phyloP scores from a whole-genome alignment of 371 early-diverging fungal species.

The Syncephalastrum contaminatum region DNA sequence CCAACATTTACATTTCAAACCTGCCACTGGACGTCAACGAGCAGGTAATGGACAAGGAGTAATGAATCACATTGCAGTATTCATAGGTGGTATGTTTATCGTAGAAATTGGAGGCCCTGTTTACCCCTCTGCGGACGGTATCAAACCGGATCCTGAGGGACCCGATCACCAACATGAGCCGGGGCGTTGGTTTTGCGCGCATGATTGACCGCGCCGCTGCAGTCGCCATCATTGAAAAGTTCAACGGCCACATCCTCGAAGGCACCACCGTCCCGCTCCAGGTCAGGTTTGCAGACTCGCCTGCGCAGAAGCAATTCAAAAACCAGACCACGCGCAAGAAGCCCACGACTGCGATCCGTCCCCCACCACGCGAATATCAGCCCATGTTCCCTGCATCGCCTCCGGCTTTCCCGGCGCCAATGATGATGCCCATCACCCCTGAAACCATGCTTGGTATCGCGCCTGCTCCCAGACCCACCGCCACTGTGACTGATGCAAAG shows the following conservation, averaged over 20 bases:
- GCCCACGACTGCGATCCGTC: slow-evolving; percentile 14
- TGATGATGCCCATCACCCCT: slow-evolving; percentile 46
- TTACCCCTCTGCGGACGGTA: slow-evolving; percentile 62
- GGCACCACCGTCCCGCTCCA: slow-evolving; percentile 69
- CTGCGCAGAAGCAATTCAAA: slow-evolving; percentile 78
- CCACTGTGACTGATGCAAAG: slow-evolving; percentile 2
- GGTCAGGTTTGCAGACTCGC: slow-evolving; percentile 81
- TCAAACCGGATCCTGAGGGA: slow-evolving; percentile 75
- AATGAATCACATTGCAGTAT: too few relatives aligned
- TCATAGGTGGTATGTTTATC: too few relatives aligned
- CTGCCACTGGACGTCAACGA: slow-evolving; percentile 72
- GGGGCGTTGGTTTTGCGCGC: slow-evolving; percentile 84
- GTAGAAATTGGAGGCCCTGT: slow-evolving; percentile 63
- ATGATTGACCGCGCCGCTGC: slow-evolving; percentile 72
- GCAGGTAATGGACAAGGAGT: slow-evolving; percentile 38
- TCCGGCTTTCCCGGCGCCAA: slow-evolving; percentile 2
- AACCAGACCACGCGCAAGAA: slow-evolving; percentile 28
- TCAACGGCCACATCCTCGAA: slow-evolving; percentile 58
- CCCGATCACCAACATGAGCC: slow-evolving; percentile 47
- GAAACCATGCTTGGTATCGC: slow-evolving; percentile 50
- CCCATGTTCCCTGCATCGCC: slow-evolving; percentile 36
- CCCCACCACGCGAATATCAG: slow-evolving; percentile 37
- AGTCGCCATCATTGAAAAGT: slow-evolving; percentile 62
- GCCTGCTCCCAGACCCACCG: slow-evolving; percentile 15
- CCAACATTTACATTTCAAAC: slow-evolving; percentile 85